A percentile compares a stretch with the other conserved stretches of the same genome.
These are phyloP conservation scores for Chrysochromulina parva DNA, from an alignment of 78 protist genomes.

Conservation along the genomic window DNA sequence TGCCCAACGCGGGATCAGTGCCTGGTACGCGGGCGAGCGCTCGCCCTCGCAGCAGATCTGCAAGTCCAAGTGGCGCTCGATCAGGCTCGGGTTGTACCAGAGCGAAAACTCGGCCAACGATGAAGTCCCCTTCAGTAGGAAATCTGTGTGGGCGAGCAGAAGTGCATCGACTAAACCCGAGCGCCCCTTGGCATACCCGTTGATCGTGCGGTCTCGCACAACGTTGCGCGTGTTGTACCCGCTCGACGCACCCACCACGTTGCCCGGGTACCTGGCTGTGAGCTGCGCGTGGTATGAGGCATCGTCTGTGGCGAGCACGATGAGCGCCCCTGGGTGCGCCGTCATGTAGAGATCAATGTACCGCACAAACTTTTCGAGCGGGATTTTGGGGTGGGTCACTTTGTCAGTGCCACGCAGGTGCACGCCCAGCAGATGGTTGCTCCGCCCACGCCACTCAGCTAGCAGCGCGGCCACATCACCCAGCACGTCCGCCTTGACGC, in stretches of 20 bases:
- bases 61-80: neutral
- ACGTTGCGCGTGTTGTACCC: neutral
- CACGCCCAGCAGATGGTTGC: neutral
- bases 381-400: neutral
- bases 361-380: neutral
- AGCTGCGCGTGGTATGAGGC: neutral
- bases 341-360: neutral
- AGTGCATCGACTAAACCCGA: neutral
- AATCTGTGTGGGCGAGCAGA: neutral
- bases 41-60: neutral
- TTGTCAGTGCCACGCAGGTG: conserved; percentile 21
- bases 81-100: neutral
- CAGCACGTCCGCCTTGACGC: neutral
- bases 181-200: neutral
- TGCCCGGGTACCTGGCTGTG: neutral
- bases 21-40: neutral
- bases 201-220: neutral
- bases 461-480: neutral
- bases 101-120: neutral
- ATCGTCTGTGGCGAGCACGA: conserved; percentile 13
- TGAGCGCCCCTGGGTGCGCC: neutral
- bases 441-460: neutral
- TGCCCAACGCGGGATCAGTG: neutral
- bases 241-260: neutral
- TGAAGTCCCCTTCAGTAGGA: neutral